Evolutionary conservation across 1,284 basidiomycete genomes (phyloP), one percentile per base, ranked within the genome.

Genomic region (Earliella scabrosa): DNA sequence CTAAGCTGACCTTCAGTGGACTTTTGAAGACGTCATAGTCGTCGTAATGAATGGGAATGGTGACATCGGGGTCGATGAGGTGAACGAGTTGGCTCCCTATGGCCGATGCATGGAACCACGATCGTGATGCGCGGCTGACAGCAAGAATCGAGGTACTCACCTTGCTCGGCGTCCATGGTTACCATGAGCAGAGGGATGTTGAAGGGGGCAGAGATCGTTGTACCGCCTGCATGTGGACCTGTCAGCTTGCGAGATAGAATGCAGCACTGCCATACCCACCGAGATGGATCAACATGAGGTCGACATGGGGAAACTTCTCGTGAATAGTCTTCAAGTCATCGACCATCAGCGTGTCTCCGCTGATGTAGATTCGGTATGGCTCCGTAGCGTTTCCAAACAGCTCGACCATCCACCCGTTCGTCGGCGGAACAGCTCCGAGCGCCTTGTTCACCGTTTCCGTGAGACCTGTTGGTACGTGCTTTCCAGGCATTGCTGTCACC

Each of bases 331-430:
- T 62, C 39, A 71, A 58, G 27, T 71, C 68, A 38, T 71, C 68
- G 34, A 66, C 66, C 48, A 66, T 65, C 11, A 71, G 59, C n/a
- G 69, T 71, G 47, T 68, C 69, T n/a, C 68, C 69, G 34, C 63
- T 66, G 43, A 69, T 67, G 52, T 69, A 71, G 45, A 69, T 66
- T 24, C 64, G 61, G 58, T 66, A 69, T 14, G 58, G 52, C 34
- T 40, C 48, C 26, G 21, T 35, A 6, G 31, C 57, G 16, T 56
- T 56, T 7, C 44, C 55, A 27, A 59, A 51, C 20, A 69, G 61
- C 41, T 65, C 63, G 27, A 71, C 55, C 51, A 69, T 63, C 45
- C 66, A 67, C 7, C 68, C 68, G 45, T 66, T 67, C 23, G 64
- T 68, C 4, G 68, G 69, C 21, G 68, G 69, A 16, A 69, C 60